Conservation (phyloP, 2,329 filamentous ascomycete species). For the Ceratocystis destructans region DNA sequence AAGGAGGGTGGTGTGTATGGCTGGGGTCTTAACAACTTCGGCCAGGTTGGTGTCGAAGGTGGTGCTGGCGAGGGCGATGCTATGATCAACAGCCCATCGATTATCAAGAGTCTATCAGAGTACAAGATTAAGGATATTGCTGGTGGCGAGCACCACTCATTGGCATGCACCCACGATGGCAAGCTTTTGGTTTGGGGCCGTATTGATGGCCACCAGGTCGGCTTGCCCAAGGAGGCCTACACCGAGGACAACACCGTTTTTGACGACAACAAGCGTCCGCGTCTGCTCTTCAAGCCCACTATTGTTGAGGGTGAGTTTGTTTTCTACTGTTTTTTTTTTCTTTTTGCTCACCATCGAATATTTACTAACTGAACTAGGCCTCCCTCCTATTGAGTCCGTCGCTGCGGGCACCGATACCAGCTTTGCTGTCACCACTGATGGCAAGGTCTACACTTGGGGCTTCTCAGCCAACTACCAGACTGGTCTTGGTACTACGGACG, state of each 20-base stretch:
- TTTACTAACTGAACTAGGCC: conserved; percentile 5
- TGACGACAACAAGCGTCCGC: conserved; percentile 47
- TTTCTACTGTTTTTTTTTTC: neutral
- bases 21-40: conserved; percentile 82
- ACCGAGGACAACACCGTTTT: conserved; percentile 42
- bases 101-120: conserved; percentile 52
- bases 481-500: conserved; percentile 56
- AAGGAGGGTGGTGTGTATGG: conserved; percentile 56
- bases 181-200: conserved; percentile 48
- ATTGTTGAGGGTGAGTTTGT: conserved; percentile 22
- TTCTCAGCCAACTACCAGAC: conserved; percentile 72
- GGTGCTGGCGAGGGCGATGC: conserved; percentile 38
- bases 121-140: conserved; percentile 52
- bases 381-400: conserved; percentile 27
- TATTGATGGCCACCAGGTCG: conserved; percentile 39
- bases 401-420: conserved; percentile 59
- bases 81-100: conserved; percentile 49
- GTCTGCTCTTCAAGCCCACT: conserved; percentile 43
- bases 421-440: conserved; percentile 55
- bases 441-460: conserved; percentile 65
- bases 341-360: too few relatives aligned
- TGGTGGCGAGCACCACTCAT: conserved; percentile 57
- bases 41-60: conserved; percentile 54
- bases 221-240: conserved; percentile 41
- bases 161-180: conserved; percentile 44